These are phyloP conservation scores for Nidularia pulvinata DNA, from an alignment of 768 basidiomycete species.

Conservation along the genomic window DNA sequence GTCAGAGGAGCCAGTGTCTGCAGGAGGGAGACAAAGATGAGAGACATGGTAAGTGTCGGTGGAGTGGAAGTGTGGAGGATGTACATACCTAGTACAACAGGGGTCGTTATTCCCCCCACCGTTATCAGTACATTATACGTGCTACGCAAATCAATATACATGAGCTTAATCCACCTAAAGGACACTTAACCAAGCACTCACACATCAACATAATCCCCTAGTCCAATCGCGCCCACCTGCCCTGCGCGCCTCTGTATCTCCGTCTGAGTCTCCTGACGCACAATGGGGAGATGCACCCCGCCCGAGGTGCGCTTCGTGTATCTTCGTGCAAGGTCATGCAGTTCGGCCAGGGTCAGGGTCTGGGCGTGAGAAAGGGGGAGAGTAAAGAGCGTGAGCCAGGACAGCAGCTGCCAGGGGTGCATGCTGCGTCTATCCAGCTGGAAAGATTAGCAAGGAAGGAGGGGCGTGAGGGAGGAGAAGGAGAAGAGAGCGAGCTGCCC, in stretches of 20 bases:
- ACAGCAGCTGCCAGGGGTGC: no score
- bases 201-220: constrained; percentile 67
- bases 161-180: not conserved
- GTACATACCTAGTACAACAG: constrained; percentile 60
- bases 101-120: constrained; percentile 48
- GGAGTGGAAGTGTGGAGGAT: not conserved
- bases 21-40: not conserved
- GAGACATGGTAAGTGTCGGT: no score
- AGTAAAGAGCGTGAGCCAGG: not conserved
- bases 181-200: constrained; percentile 25
- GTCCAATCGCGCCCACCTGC: constrained; percentile 39
- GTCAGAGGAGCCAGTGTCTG: constrained; percentile 81
- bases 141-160: constrained; percentile 24
- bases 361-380: not conserved
- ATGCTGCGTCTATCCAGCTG: no score
- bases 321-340: constrained; percentile 18
- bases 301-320: constrained; percentile 24
- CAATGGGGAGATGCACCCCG: constrained; percentile 36
- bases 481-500: no score
- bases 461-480: no score
- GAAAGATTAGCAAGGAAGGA: no score
- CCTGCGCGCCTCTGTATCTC: constrained; percentile 19
- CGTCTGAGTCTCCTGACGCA: constrained; percentile 9
- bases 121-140: constrained; percentile 63
- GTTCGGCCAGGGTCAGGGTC: not conserved